Conservation (phyloP, 345 rosid genomes). For the Isatis tinctoria region DNA sequence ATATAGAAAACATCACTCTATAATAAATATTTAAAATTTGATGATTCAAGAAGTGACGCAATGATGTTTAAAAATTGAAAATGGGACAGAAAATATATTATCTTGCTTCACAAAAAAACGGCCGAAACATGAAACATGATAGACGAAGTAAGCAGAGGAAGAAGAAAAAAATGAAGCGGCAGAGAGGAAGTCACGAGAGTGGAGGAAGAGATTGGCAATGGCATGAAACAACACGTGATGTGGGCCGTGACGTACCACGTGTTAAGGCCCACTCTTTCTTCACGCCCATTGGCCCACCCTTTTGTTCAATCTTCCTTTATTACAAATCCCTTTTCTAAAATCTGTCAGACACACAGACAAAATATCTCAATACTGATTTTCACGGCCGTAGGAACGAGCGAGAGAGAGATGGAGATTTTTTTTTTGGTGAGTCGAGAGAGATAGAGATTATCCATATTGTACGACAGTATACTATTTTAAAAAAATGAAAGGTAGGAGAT, state of each 20-base stretch:
- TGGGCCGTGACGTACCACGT: conserved; percentile 15
- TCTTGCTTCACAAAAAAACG: neutral
- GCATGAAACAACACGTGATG: conserved; percentile 10
- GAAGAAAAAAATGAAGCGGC: neutral
- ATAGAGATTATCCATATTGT: neutral
- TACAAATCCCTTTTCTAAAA: neutral
- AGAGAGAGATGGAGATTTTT: neutral
- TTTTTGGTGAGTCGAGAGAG: no score
- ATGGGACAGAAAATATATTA: neutral
- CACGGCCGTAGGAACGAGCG: neutral
- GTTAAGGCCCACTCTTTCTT: conserved; percentile 12
- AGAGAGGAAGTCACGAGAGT: conserved; percentile 23
- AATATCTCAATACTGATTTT: neutral
- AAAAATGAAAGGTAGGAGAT: no score
- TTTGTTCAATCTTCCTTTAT: neutral
- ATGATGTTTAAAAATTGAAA: neutral
- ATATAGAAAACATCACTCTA: no score
- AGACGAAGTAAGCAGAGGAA: neutral
- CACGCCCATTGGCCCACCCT: conserved; percentile 24
- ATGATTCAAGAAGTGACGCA: neutral
- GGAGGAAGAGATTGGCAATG: conserved; percentile 10
- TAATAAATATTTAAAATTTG: no score
- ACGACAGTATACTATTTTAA: no score
- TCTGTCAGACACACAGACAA: neutral
- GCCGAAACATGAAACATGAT: neutral